A percentile compares a stretch with the other conserved stretches of the same genome.
Conservation (phyloP, 2,329 filamentous ascomycete species). For the Talaromyces sp. region DNA sequence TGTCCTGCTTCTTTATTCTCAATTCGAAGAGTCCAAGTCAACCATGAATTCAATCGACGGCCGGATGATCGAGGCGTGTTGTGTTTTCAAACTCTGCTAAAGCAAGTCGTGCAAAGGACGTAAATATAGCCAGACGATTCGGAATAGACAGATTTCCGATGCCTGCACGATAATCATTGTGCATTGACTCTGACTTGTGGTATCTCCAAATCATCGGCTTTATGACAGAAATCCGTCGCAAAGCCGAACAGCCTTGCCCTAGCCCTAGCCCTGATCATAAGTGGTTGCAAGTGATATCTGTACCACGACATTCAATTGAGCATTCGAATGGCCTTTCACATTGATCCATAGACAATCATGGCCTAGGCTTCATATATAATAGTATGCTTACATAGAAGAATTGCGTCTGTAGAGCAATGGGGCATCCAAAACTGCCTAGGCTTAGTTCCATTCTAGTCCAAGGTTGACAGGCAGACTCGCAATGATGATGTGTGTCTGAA, state of each 20-base stretch:
- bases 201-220: background rate
- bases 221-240: background rate
- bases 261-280: background rate
- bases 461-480: background rate
- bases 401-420: background rate
- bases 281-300: too few species aligned
- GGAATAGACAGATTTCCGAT: background rate
- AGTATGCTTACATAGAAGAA: background rate
- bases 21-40: background rate
- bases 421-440: background rate
- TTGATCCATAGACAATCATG: too few species aligned
- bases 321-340: background rate
- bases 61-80: background rate
- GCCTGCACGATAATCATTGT: too few species aligned
- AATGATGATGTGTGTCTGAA: background rate
- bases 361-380: too few species aligned
- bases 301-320: background rate
- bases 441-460: background rate
- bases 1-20: background rate
- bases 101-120: background rate
- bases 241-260: background rate
- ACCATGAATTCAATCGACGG: background rate
- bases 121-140: background rate
- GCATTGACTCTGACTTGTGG: too few species aligned
- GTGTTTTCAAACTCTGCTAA: background rate